Conservation (phyloP, 345 rosid species). For the Hibiscus tridactylites region DNA sequence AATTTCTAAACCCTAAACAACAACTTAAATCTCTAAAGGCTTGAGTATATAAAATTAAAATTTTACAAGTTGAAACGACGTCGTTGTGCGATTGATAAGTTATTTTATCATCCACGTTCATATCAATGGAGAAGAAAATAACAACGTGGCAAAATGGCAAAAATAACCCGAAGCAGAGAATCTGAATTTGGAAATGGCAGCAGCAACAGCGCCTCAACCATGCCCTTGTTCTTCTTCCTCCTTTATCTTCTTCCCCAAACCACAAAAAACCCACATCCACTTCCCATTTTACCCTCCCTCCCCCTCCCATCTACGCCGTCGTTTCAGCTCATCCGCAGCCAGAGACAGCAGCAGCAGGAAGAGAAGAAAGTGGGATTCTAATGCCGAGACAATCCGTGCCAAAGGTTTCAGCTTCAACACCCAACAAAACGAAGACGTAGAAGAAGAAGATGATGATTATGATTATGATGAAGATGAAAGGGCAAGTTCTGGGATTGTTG, state of each 20-base stretch:
- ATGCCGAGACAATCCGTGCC: conserved; percentile 17
- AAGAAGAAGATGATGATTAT: neutral
- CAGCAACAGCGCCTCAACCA: neutral
- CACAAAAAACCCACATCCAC: neutral
- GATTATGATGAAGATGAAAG: neutral
- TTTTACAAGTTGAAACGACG: neutral
- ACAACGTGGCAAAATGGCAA: conserved; percentile 36
- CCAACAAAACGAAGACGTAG: conserved; percentile 6
- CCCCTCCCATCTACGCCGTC: neutral
- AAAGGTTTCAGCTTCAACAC: conserved; percentile 16
- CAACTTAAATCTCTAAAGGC: no score
- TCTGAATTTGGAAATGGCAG: conserved; percentile 15
- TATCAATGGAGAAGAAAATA: conserved; percentile 16
- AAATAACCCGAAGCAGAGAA: neutral
- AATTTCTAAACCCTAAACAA: no score
- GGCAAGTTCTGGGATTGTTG: conserved; percentile 19
- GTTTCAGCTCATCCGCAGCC: neutral
- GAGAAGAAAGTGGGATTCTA: conserved; percentile 21
- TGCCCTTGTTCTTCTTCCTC: neutral
- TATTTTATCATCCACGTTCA: neutral
- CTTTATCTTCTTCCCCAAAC: neutral
- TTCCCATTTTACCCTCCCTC: neutral
- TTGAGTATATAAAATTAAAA: no score
- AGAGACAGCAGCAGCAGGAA: neutral
- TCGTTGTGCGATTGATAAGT: neutral